phyloP scores from a whole-genome alignment of 352 stramenopile genomes.

The Pythium oligandrum region DNA sequence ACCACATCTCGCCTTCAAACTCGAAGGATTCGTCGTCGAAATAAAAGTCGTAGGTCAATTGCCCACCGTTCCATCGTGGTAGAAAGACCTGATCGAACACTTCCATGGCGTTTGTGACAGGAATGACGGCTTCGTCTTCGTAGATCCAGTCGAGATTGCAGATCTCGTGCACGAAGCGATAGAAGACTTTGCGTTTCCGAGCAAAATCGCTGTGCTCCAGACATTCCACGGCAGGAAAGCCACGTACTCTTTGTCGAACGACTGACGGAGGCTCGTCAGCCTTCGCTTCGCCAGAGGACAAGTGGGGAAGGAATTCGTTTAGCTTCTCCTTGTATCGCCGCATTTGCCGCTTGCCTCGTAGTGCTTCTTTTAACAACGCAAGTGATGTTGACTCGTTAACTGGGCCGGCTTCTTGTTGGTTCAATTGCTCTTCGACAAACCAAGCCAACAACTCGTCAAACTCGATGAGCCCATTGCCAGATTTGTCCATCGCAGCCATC shows the following conservation, averaged over 20 bases:
- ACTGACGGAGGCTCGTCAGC: neutral
- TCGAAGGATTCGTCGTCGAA: constrained; percentile 47
- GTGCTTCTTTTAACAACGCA: constrained; percentile 29
- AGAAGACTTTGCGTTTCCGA: constrained; percentile 37
- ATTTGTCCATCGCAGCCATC: constrained; percentile 37
- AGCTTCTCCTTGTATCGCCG: constrained; percentile 37
- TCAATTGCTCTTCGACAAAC: constrained; percentile 31
- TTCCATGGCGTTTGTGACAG: constrained; percentile 31
- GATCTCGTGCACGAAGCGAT: constrained; percentile 44
- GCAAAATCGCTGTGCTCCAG: constrained; percentile 30
- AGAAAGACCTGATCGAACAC: constrained; percentile 41
- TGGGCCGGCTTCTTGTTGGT: constrained; percentile 9
- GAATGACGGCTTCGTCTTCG: constrained; percentile 38
- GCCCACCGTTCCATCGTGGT: constrained; percentile 37
- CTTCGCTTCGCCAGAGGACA: neutral
- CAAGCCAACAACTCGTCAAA: constrained; percentile 39
- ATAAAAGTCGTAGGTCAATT: constrained; percentile 52
- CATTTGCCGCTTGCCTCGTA: constrained; percentile 36
- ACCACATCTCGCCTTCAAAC: constrained; percentile 30
- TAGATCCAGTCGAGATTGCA: constrained; percentile 41
- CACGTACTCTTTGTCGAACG: constrained; percentile 19
- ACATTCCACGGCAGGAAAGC: constrained; percentile 27
- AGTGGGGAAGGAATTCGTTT: constrained; percentile 20
- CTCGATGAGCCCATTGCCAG: constrained; percentile 32
- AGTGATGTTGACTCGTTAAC: constrained; percentile 9